These are phyloP conservation scores for Ascochyta viciae-villosae DNA, from an alignment of 2,329 filamentous ascomycete species.

Conservation along the genomic window DNA sequence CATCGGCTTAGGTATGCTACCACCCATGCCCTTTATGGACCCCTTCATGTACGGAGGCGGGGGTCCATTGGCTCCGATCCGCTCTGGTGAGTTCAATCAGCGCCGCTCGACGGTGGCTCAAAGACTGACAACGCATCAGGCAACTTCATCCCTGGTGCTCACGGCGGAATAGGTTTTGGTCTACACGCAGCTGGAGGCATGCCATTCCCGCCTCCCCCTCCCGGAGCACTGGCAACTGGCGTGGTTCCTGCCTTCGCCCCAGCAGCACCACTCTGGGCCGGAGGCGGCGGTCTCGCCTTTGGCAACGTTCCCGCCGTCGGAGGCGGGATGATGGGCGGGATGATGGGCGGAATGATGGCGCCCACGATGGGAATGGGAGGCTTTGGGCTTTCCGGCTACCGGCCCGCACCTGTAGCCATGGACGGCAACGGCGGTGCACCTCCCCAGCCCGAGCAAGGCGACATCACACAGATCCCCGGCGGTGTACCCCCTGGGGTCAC, in stretches of 20 bases:
- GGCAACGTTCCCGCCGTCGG: constrained; percentile 31
- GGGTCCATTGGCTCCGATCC: constrained; percentile 34
- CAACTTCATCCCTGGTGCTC: constrained; percentile 33
- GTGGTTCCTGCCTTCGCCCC: constrained; percentile 35
- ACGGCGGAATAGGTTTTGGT: constrained; percentile 37
- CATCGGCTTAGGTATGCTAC: constrained; percentile 35
- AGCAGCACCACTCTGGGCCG: constrained; percentile 31
- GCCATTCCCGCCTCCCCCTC: constrained; percentile 36
- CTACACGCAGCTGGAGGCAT: constrained; percentile 27
- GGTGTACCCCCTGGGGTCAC: constrained; percentile 38
- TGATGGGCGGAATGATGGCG: constrained; percentile 6
- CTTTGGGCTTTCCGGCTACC: constrained; percentile 16
- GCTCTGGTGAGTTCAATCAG: constrained; percentile 9
- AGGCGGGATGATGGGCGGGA: constrained; percentile 8
- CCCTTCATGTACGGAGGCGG: constrained; percentile 35
- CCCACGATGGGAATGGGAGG: constrained; percentile 23
- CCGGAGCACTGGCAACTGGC: constrained; percentile 27
- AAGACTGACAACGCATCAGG: constrained; percentile 28
- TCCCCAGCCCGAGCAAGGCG: constrained; percentile 32
- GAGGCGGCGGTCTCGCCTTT: constrained; percentile 28
- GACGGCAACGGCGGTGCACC: constrained; percentile 30
- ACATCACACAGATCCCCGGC: constrained; percentile 34
- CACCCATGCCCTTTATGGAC: constrained; percentile 31
- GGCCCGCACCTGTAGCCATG: constrained; percentile 31
- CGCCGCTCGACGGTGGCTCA: constrained; percentile 6